A percentile compares a stretch with the other conserved stretches of the same genome.
Conservation (phyloP, 768 basidiomycete genomes). For the Neoboletus magnificus region DNA sequence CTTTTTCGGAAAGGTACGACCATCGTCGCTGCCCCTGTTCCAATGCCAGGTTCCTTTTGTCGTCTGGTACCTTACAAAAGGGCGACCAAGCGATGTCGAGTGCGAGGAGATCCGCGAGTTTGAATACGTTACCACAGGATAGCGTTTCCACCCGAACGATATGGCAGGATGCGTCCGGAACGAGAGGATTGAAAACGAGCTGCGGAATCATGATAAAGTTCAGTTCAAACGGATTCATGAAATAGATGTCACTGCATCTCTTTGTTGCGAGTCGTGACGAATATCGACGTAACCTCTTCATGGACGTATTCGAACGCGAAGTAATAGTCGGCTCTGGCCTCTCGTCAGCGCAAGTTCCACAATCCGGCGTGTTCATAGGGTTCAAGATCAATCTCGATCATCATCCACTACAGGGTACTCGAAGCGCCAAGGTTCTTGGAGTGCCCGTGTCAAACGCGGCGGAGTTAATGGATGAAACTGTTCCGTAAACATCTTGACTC, state of each 20-base stretch:
- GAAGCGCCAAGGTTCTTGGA: conserved; percentile 14
- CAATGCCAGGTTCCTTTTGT: conserved; percentile 18
- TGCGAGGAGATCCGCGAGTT: conserved; percentile 36
- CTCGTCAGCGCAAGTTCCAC: conserved; percentile 27
- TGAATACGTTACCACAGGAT: conserved; percentile 37
- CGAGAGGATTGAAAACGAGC: background rate
- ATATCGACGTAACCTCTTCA: conserved; percentile 46
- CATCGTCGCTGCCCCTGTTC: conserved; percentile 37
- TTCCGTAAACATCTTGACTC: conserved; percentile 39
- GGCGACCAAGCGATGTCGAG: conserved; percentile 29
- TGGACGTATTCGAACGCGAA: conserved; percentile 36
- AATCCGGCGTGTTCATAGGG: conserved; percentile 60
- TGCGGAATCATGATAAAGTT: no score
- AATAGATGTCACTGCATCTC: conserved; percentile 40
- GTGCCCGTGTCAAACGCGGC: conserved; percentile 38
- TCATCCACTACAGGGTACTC: conserved; percentile 37
- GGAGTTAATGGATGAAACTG: conserved; percentile 46
- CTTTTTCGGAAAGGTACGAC: conserved; percentile 45
- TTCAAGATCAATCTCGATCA: conserved; percentile 42
- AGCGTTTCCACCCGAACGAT: conserved; percentile 53
- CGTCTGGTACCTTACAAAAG: conserved; percentile 37
- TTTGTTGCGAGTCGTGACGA: conserved; percentile 48
- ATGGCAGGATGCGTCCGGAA: conserved; percentile 41
- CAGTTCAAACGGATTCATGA: conserved; percentile 38
- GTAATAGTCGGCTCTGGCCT: conserved; percentile 35